Evolutionary conservation across 2,329 filamentous ascomycete genomes (phyloP), one percentile per base, ranked within the genome.

Genomic region (Alternaria arbusti): DNA sequence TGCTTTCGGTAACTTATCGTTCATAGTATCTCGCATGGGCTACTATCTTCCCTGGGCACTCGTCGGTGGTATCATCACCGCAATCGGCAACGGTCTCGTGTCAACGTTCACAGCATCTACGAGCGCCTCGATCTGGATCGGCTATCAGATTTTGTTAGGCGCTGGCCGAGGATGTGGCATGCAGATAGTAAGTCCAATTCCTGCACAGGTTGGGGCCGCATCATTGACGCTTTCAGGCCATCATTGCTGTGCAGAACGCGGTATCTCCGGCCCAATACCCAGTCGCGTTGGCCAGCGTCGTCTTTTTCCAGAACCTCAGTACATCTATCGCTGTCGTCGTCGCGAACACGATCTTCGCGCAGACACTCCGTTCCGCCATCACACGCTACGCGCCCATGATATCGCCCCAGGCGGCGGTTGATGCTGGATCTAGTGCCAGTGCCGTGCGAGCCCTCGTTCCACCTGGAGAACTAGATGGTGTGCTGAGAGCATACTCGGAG

Each of bases 41-140:
- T 78, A 72, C 40, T 78, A 78, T 50, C 68, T 75, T 11, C 76
- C 75, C 2, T 77, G 70, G 69, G 68, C 73, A 3, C 25, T 82
- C 1, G 61, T 66, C 1, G 72, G 79, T 5, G 69, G 68, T 15
- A 64, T 69, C 1, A 45, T 82, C 11, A 75, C 78, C 59, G 68
- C 81, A 3, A 76, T 83, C 32, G 82, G 81, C 13, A 75, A 77
- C 8, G 82, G 81, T 4, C 74, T 84, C 1, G 62, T 84, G 4
- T 76, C 80, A 2, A 83, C 80, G 6, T 79, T 82, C 52, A 72
- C 70, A 2, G 69, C 74, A 26, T 61, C 74, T 23, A 80, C 78
- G 3, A 70, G 63, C 17, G 67, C 69, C 7, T 69, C 65, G 2
- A 66, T 72, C 36, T 78, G 77, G 74, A 67, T 77, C 43, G 71